Conservation (phyloP, 1,284 basidiomycete species). For the Trametes hirsuta region DNA sequence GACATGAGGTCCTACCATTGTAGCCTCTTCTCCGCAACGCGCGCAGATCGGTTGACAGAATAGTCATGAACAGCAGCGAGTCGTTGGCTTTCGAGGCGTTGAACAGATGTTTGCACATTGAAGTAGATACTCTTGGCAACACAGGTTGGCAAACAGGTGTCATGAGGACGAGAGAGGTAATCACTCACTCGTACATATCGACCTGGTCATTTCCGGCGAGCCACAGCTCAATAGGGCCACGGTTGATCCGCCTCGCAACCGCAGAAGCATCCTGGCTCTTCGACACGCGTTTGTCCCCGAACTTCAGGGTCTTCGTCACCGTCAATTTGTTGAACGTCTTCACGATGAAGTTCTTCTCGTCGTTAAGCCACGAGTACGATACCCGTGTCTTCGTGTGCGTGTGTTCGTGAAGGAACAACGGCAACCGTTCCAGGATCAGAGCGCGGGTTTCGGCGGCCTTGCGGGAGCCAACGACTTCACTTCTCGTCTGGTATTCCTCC, state of each 20-base stretch:
- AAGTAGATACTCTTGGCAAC: slow-evolving; percentile 68
- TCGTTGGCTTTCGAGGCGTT: slow-evolving; percentile 80
- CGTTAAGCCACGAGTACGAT: slow-evolving; percentile 76
- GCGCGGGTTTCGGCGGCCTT: slow-evolving; percentile 53
- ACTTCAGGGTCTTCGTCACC: slow-evolving; percentile 62
- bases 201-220: slow-evolving; percentile 73
- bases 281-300: slow-evolving; percentile 50
- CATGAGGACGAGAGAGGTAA: not conserved
- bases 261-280: slow-evolving; percentile 77
- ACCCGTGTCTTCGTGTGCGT: slow-evolving; percentile 72
- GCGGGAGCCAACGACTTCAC: slow-evolving; percentile 54
- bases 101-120: slow-evolving; percentile 78
- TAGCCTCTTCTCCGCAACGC: slow-evolving; percentile 87
- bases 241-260: slow-evolving; percentile 60
- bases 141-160: not conserved
- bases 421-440: slow-evolving; percentile 85
- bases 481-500: slow-evolving; percentile 71
- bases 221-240: slow-evolving; percentile 75
- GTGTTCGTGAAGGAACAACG: slow-evolving; percentile 91
- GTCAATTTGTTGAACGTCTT: slow-evolving; percentile 63
- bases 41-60: slow-evolving; percentile 87
- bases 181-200: slow-evolving; percentile 91
- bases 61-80: slow-evolving; percentile 87
- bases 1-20: slow-evolving; percentile 54
- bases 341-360: slow-evolving; percentile 74